These are phyloP conservation scores for Discostella pseudostelligera DNA, from an alignment of 108 stramenopile genomes.

Conservation along the genomic window DNA sequence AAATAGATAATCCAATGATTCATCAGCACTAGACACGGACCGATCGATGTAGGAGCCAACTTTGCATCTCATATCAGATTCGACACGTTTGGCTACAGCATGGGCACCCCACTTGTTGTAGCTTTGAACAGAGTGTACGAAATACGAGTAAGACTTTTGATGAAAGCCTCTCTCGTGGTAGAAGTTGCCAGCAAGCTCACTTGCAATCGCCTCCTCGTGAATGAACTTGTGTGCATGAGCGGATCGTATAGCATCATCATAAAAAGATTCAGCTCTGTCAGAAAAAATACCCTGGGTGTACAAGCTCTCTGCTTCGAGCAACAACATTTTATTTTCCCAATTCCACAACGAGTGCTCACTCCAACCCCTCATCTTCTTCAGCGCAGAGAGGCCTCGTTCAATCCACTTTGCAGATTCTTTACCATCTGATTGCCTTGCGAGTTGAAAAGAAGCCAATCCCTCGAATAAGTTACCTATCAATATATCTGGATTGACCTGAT, in stretches of 20 bases:
- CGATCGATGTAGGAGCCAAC: neutral
- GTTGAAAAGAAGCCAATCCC: conserved; percentile 5
- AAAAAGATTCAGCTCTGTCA: neutral
- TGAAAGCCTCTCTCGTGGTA: neutral
- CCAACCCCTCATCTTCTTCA: neutral
- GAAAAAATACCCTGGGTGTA: neutral
- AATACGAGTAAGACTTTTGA: conserved; percentile 1
- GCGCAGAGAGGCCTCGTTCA: neutral
- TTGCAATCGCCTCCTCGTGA: neutral
- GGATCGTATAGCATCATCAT: conserved; percentile 4
- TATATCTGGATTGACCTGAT: neutral
- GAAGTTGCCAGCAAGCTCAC: neutral
- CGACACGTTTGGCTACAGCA: neutral
- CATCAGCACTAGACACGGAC: neutral
- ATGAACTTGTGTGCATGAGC: conserved; percentile 7
- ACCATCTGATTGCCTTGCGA: conserved; percentile 3
- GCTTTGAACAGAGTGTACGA: neutral
- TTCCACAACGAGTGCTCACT: conserved; percentile 7
- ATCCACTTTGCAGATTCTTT: neutral
- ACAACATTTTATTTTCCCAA: conserved; percentile 11
- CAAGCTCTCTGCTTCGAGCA: conserved; percentile 14
- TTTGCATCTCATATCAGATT: neutral
- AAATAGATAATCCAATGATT: neutral
- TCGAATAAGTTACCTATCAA: conserved; percentile 11
- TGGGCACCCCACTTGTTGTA: neutral